Evolutionary conservation across 805 yeast species (phyloP).

Genomic region (Komagataella mondaviorum): DNA sequence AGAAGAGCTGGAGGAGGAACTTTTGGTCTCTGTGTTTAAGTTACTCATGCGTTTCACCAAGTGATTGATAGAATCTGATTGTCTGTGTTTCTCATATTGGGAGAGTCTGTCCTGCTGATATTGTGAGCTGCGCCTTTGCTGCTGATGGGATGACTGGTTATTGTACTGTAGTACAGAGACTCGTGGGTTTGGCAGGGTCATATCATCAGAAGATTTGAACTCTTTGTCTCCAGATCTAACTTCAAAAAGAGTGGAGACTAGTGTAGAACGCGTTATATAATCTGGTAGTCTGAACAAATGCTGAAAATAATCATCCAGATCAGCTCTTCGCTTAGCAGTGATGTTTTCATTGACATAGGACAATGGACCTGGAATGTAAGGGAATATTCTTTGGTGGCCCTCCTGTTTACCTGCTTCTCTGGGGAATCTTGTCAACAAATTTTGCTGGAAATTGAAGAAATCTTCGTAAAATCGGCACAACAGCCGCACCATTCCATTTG

Average conservation of each 20-base stretch:
- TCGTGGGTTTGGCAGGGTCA: constrained; percentile 7
- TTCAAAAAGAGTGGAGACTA: constrained; percentile 62
- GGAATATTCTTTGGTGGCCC: constrained; percentile 68
- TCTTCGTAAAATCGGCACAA: constrained; percentile 89
- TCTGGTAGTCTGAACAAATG: constrained; percentile 58
- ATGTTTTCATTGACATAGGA: constrained; percentile 74
- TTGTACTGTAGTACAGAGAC: constrained; percentile 1
- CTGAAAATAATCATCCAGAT: constrained; percentile 36
- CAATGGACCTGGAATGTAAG: constrained; percentile 93
- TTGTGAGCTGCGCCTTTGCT: constrained; percentile 18
- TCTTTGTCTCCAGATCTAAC: constrained; percentile 53
- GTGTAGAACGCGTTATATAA: constrained; percentile 56
- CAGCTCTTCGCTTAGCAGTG: constrained; percentile 39
- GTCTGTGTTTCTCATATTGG: constrained; percentile 25
- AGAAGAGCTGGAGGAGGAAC: background rate
- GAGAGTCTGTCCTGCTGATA: constrained; percentile 40
- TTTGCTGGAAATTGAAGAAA: constrained; percentile 87
- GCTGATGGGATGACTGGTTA: constrained; percentile 21
- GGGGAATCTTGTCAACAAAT: constrained; percentile 71
- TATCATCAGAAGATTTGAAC: constrained; percentile 8
- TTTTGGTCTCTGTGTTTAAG: constrained; percentile 4
- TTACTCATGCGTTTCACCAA: constrained; percentile 11
- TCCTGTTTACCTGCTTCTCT: constrained; percentile 78
- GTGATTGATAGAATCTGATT: constrained; percentile 5
- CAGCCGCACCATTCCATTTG: constrained; percentile 55